Conservation (phyloP, 1,284 basidiomycete genomes). For the Ustilago shanxiensis region DNA sequence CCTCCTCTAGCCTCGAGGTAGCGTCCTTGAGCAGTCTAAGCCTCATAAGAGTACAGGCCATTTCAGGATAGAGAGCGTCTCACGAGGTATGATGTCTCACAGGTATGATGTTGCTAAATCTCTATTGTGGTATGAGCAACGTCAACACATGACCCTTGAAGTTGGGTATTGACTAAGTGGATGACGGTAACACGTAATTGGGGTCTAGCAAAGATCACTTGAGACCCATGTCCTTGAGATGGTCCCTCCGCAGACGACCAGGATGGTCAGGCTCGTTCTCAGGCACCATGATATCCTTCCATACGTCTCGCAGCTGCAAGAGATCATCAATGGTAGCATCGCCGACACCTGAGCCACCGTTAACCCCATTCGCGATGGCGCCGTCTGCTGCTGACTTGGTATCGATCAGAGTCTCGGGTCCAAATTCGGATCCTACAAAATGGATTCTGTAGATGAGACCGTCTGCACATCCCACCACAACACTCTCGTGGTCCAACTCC, state of each 20-base stretch:
- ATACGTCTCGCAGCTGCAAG: constrained; percentile 53
- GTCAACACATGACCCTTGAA: too few relatives aligned
- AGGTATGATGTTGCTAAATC: too few relatives aligned
- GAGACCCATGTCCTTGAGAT: constrained; percentile 33
- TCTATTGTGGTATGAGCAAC: too few relatives aligned
- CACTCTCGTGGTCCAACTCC: constrained; percentile 60
- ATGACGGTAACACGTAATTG: too few relatives aligned
- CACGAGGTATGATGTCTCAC: neutral
- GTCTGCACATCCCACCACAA: constrained; percentile 61
- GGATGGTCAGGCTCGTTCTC: constrained; percentile 46
- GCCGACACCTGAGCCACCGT: constrained; percentile 26
- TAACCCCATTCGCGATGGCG: constrained; percentile 2
- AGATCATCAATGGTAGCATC: constrained; percentile 57
- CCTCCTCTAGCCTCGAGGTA: neutral
- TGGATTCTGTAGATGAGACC: constrained; percentile 60
- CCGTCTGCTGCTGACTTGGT: neutral
- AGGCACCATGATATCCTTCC: constrained; percentile 60
- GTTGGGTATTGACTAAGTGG: too few relatives aligned
- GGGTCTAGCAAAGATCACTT: constrained; percentile 24
- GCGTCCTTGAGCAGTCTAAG: neutral
- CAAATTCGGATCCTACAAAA: constrained; percentile 57
- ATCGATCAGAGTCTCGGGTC: constrained; percentile 24
- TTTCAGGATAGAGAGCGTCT: too few relatives aligned
- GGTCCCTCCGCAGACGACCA: constrained; percentile 35
- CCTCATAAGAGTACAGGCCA: too few relatives aligned